Conservation (phyloP, 2,329 filamentous ascomycete species). For the Graphium sp. region DNA sequence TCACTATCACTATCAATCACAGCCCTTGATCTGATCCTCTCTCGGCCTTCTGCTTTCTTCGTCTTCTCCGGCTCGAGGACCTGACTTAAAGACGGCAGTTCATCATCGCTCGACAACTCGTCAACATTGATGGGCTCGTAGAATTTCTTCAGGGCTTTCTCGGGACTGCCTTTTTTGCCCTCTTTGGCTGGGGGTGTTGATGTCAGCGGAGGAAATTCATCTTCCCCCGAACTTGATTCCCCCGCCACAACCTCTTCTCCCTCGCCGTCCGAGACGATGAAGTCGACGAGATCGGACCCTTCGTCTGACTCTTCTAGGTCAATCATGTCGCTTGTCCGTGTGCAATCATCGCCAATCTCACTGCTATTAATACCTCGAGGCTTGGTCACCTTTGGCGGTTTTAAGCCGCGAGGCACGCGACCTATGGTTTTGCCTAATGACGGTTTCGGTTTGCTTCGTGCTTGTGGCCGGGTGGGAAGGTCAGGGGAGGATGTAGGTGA, state of each 20-base stretch:
- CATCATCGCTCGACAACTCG: conserved; percentile 1
- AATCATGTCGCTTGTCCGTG: conserved; percentile 5
- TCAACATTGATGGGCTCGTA: too few species aligned
- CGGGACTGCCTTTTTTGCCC: not conserved
- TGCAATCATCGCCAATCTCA: conserved; percentile 6
- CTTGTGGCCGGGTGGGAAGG: not conserved
- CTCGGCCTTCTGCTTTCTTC: too few species aligned
- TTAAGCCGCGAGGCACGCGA: not conserved
- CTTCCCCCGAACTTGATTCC: too few species aligned
- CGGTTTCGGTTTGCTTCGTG: not conserved
- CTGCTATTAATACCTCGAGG: not conserved
- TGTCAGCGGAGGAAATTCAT: not conserved
- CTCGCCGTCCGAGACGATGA: conserved; percentile 3
- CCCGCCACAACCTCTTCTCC: too few species aligned
- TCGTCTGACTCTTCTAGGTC: conserved; percentile 3
- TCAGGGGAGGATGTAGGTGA: not conserved
- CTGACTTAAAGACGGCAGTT: conserved; percentile 4
- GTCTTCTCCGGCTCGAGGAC: too few species aligned
- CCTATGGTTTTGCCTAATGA: not conserved
- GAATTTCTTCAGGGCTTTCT: too few species aligned
- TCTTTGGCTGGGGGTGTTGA: not conserved
- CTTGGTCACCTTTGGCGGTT: not conserved
- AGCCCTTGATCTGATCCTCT: too few species aligned
- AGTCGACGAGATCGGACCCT: conserved; percentile 5
- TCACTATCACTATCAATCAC: too few species aligned